phyloP scores from a whole-genome alignment of 306 rosid species.

The Medicago lupulina region DNA sequence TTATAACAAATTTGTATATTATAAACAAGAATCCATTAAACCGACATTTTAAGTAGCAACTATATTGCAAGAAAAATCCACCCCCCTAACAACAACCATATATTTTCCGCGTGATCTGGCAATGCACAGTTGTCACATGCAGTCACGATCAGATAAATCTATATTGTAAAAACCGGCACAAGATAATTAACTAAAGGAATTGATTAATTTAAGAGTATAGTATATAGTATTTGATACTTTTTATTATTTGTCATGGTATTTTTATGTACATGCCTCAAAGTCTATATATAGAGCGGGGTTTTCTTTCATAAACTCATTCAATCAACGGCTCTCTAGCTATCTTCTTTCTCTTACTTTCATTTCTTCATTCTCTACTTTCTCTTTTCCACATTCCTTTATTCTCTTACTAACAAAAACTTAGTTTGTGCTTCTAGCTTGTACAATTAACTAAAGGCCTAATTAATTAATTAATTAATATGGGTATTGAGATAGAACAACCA shows the following conservation, averaged over 20 bases:
- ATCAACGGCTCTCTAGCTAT: not conserved
- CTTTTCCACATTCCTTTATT: not conserved
- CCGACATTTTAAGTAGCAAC: not conserved
- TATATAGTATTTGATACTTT: too few relatives aligned
- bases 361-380: not conserved
- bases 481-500: constrained; percentile 52
- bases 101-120: constrained; percentile 6
- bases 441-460: constrained; percentile 16
- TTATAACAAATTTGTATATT: not conserved
- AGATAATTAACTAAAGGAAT: too few relatives aligned
- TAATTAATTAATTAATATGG: constrained; percentile 56
- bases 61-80: not conserved
- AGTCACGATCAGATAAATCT: not conserved
- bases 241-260: not conserved
- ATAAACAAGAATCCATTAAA: not conserved
- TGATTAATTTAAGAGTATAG: too few relatives aligned
- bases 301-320: constrained; percentile 39
- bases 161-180: constrained; percentile 21
- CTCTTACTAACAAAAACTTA: not conserved
- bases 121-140: not conserved
- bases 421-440: too few relatives aligned
- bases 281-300: constrained; percentile 46
- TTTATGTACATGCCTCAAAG: not conserved
- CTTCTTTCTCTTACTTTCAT: not conserved
- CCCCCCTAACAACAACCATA: not conserved